These are phyloP conservation scores for Alternaria brassicae DNA, from an alignment of 2,329 filamentous ascomycete species.

Conservation along the genomic window DNA sequence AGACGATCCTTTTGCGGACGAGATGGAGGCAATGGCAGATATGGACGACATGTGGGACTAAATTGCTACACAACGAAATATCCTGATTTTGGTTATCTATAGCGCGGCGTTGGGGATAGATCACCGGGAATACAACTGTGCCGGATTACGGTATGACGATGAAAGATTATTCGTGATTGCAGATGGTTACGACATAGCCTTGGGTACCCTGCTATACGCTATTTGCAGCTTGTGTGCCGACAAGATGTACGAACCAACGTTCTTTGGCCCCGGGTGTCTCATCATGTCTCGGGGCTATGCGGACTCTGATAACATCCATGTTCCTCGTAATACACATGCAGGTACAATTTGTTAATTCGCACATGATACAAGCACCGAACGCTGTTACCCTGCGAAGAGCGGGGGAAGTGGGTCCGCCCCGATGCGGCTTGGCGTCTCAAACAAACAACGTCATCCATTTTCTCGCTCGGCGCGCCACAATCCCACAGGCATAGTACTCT, in stretches of 20 bases:
- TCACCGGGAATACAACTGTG: not conserved
- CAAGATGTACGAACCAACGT: not conserved
- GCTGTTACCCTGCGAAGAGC: not conserved
- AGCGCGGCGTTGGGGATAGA: conserved; percentile 34
- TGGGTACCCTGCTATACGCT: not conserved
- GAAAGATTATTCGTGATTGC: not conserved
- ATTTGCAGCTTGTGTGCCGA: not conserved
- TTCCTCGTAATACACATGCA: not conserved
- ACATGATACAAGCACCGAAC: not conserved
- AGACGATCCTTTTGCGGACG: conserved; percentile 49
- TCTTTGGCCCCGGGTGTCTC: not conserved
- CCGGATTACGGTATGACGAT: not conserved
- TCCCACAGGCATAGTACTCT: conserved; percentile 9
- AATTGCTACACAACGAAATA: conserved; percentile 7
- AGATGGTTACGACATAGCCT: not conserved
- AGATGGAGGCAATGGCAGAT: conserved; percentile 51
- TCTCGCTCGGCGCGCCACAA: conserved; percentile 18
- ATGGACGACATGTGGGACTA: conserved; percentile 47
- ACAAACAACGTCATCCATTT: conserved; percentile 34
- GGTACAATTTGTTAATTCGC: not conserved
- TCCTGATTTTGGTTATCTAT: conserved; percentile 19
- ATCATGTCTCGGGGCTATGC: not conserved
- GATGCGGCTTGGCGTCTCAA: conserved; percentile 19
- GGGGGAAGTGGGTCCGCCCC: conserved; percentile 16
- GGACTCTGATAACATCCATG: not conserved